Base-by-base conservation (phyloP, 768 basidiomycete species). In the Dioszegia aurantiaca region DNA sequence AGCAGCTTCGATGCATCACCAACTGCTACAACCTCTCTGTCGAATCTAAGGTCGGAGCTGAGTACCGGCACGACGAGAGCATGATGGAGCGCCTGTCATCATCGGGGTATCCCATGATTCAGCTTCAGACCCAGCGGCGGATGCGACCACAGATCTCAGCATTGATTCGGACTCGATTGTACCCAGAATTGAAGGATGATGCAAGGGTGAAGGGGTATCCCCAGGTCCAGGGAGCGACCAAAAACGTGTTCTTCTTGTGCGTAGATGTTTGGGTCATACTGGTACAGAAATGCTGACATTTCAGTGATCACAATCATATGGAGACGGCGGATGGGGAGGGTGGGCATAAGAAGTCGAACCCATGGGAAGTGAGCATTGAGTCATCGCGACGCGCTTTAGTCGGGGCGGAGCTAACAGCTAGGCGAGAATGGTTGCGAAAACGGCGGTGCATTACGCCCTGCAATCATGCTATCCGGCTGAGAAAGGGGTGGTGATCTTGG, bases 51-150 rank as follows among this genome's bases (percentile, higher is more conserved):
- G 10, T 19, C 6, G 0, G 87, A 86, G 0, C 76, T 40, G 65
- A 87, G 4, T 88, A 81, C 75, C 82, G 80, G 42, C 86, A 88
- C 62, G 86, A 87, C 62, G 82, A 83, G 78, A 87, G 86, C 0
- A 78, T 88, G 0, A 88, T 89, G 86, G 87, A 89, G 62, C 82
- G 88, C 14, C 77, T 89, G 9, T 81, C 86, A 0, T 68, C 64
- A 4, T 79, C 55, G 11, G 83, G 84, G 9, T 69, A 87, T 28
- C 74, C 80, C 0, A 88, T 89, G 87, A 85, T 86, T 1, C 81
- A 80, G 33, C 83, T 89, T 11, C 80, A 85, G 63, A 82, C 87
- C 0, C 88, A 89, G 68, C 79, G 88, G 0, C 81, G 88, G 14
- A 89, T 89, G 88, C 79, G 86, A 4, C 87, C 87, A 0, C 65